Base-by-base conservation (phyloP, 2,329 filamentous ascomycete genomes). In the Penicillium sp. region DNA sequence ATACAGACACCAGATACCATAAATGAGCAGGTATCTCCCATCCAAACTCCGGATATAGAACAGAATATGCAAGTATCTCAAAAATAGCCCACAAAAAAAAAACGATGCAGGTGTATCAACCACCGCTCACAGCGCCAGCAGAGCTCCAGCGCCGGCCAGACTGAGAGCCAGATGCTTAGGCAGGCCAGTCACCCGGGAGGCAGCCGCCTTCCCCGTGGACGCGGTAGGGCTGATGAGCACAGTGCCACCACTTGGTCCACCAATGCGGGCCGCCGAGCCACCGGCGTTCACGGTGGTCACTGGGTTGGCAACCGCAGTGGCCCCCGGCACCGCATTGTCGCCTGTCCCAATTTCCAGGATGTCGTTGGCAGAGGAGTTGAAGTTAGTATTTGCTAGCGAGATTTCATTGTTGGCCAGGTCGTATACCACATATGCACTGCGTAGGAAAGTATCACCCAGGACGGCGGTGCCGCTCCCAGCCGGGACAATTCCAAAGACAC, bases 371-470 rank as follows among this genome's bases (percentile, higher is more conserved):
- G 75, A 76, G 6, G 75, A 67, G 55, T 81, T 79, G 68, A 81
- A 81, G 45, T 75, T 74, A 2, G 79, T 81, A 51, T 78, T 77
- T 3, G 79, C 79, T 14, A 83, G 62, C 2, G 75, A 77, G 50
- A 82, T 80, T 55, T 80, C 69, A 57, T 82, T 80, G 59, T 76
- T 78, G 14, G 59, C 61, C 10, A 83, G 65, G 45, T 82, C 78
- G 59, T 81, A 82, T 2, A 82, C 79, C 30, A 81, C 77, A 54
- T 82, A 83, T 2, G 79, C 79, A 39, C 72, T 78, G 39, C 79
- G 75, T 11, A 83, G 63, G 64, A 82, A 83, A 0, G 79, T 82
- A 58, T 82, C 79, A 19, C 79, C 79, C 2, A 83, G 69, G 5
- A 81, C 73, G 5, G 71, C 59, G 15, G 68, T 71, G 47, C 64